Percentiles rank a stretch among this genome's conserved stretches.
Evolutionary conservation across 1,139 yeast genomes (phyloP).

Genomic region (Hansenula lynferdii): DNA sequence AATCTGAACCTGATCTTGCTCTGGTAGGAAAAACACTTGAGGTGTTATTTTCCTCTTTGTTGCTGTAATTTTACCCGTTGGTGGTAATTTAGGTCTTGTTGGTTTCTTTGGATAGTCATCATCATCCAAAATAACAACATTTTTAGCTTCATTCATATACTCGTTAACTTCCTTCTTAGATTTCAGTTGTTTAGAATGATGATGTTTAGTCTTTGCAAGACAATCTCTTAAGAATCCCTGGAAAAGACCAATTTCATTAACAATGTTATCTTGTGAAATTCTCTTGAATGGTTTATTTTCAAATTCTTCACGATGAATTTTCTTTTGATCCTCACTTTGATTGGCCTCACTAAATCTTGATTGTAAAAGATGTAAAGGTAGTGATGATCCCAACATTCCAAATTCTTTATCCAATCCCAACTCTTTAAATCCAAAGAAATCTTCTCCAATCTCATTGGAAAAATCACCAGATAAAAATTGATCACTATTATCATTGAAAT

Average conservation of each 20-base stretch:
- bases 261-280: slow-evolving; percentile 46
- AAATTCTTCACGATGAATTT: slow-evolving; percentile 59
- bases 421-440: slow-evolving; percentile 94
- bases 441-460: slow-evolving; percentile 88
- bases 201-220: slow-evolving; percentile 44
- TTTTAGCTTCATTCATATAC: slow-evolving; percentile 18
- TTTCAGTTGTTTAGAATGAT: slow-evolving; percentile 44
- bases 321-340: slow-evolving; percentile 40
- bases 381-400: slow-evolving; percentile 78
- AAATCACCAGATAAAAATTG: slow-evolving; percentile 94
- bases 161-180: slow-evolving; percentile 43
- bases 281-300: slow-evolving; percentile 45
- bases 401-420: slow-evolving; percentile 91
- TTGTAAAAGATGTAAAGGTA: slow-evolving; percentile 86
- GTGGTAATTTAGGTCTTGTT: slow-evolving; percentile 84
- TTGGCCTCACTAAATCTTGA: slow-evolving; percentile 60
- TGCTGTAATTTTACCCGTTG: slow-evolving; percentile 80
- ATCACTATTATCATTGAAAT: slow-evolving; percentile 86
- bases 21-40: slow-evolving; percentile 45
- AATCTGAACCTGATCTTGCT: no score
- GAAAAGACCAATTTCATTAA: slow-evolving; percentile 53
- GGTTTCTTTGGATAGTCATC: slow-evolving; percentile 59
- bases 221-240: slow-evolving; percentile 52
- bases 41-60: slow-evolving; percentile 60
- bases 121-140: slow-evolving; percentile 25